A percentile compares a stretch with the other conserved stretches of the same genome.
Conservation (phyloP, 2,329 filamentous ascomycete species). For the Fusarium sp. region DNA sequence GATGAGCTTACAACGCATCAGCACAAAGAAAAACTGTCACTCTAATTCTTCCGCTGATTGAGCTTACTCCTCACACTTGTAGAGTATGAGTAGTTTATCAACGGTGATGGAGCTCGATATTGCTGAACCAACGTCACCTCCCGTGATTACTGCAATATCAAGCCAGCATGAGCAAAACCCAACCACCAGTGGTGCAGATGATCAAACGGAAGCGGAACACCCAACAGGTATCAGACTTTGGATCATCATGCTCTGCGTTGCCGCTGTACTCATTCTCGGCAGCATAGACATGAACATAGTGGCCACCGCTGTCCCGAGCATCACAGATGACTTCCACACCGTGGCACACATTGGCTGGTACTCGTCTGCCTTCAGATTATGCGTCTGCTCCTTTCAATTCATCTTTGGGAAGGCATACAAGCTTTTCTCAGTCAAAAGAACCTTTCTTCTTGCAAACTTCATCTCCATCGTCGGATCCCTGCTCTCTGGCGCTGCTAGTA, state of each 20-base stretch:
- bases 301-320: constrained; percentile 40
- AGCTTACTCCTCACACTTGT: no score
- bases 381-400: constrained; percentile 53
- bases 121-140: fast-evolving
- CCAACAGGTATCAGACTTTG: constrained; percentile 12
- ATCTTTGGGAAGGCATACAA: constrained; percentile 30
- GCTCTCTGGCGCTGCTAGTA: constrained; percentile 56
- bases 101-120: background rate
- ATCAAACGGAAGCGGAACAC: background rate
- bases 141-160: fast-evolving
- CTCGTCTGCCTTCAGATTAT: constrained; percentile 50
- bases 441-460: constrained; percentile 53
- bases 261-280: constrained; percentile 17
- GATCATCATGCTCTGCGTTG: constrained; percentile 13
- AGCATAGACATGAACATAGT: constrained; percentile 43
- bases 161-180: background rate
- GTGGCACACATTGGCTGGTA: constrained; percentile 43
- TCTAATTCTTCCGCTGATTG: background rate
- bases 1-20: background rate
- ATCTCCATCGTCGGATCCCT: constrained; percentile 59
- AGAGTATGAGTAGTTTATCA: background rate
- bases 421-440: constrained; percentile 36
- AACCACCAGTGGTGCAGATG: no score
- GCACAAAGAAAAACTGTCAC: background rate
- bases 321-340: constrained; percentile 44